Conservation (phyloP, 2,329 filamentous ascomycete species). For the Fonsecaea nubica region DNA sequence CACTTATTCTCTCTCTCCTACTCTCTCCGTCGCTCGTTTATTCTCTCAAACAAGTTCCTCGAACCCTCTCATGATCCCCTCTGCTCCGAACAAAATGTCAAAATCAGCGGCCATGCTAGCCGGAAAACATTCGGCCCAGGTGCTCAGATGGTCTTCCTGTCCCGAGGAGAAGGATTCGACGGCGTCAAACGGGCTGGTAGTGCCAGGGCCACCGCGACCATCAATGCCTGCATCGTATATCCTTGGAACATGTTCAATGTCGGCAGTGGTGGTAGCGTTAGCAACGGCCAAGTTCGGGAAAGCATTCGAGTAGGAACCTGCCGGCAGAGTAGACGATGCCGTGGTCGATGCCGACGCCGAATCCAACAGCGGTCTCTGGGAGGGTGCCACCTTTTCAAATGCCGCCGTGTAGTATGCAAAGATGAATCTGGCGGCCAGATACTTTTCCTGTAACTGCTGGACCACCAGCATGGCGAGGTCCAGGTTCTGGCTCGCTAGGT, state of each 20-base stretch:
- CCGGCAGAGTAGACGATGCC: background rate
- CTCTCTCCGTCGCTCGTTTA: background rate
- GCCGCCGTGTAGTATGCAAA: conserved; percentile 25
- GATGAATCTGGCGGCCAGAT: conserved; percentile 21
- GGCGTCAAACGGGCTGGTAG: background rate
- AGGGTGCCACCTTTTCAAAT: conserved; percentile 21
- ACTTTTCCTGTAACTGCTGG: conserved; percentile 22
- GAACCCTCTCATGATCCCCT: conserved; percentile 19
- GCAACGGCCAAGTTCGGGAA: background rate
- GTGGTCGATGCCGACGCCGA: background rate
- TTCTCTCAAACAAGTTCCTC: conserved; percentile 9
- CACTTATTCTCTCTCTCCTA: too few relatives aligned
- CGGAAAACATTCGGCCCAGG: conserved; percentile 16
- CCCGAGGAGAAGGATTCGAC: conserved; percentile 12
- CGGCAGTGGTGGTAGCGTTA: background rate
- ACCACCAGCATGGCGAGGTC: conserved; percentile 26
- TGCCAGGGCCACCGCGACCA: background rate
- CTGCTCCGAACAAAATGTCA: conserved; percentile 18
- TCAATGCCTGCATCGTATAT: background rate
- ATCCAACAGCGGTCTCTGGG: conserved; percentile 5
- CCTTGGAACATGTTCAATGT: background rate
- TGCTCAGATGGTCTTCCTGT: conserved; percentile 16
- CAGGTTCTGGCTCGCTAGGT: conserved; percentile 26
- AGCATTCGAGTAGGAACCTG: background rate
- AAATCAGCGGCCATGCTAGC: conserved; percentile 14